Conservation (phyloP, 495 filamentous ascomycete genomes). For the Aspergillus leporis region DNA sequence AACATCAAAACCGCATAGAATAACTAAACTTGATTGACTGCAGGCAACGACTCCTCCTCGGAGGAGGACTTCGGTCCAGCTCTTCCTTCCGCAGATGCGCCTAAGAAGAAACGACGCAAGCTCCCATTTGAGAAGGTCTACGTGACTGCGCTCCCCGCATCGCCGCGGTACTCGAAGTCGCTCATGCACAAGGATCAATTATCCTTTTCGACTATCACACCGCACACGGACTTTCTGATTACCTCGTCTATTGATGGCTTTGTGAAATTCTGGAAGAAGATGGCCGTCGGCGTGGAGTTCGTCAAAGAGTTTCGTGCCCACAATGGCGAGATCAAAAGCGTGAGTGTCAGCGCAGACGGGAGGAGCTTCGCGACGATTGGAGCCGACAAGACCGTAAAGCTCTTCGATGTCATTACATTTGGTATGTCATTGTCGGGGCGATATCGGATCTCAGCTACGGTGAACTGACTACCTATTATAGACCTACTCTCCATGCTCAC, state of each 20-base stretch:
- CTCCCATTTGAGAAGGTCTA: slow-evolving; percentile 95
- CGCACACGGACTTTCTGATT: slow-evolving; percentile 88
- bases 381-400: slow-evolving; percentile 82
- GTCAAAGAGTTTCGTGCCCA: slow-evolving; percentile 97
- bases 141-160: slow-evolving; percentile 81
- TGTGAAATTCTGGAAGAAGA: slow-evolving; percentile 99
- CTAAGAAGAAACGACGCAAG: slow-evolving; percentile 87
- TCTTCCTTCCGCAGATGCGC: slow-evolving; percentile 69
- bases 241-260: slow-evolving; percentile 90
- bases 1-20: neutral
- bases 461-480: slow-evolving; percentile 21
- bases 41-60: slow-evolving; percentile 64
- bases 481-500: slow-evolving; percentile 81
- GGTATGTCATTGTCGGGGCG: slow-evolving; percentile 39
- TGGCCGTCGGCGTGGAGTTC: slow-evolving; percentile 86
- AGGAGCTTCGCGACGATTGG: slow-evolving; percentile 92
- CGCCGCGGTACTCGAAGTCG: slow-evolving; percentile 86
- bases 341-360: slow-evolving; percentile 84
- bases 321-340: slow-evolving; percentile 76
- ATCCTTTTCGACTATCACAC: slow-evolving; percentile 81
- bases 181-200: slow-evolving; percentile 98
- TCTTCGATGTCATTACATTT: slow-evolving; percentile 96
- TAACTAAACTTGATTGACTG: neutral
- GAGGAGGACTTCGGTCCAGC: slow-evolving; percentile 95
- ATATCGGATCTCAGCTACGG: no score